Percentiles rank a stretch among this genome's conserved stretches.
Conservation (phyloP, 495 filamentous ascomycete species). For the Clohesyomyces aquaticus region DNA sequence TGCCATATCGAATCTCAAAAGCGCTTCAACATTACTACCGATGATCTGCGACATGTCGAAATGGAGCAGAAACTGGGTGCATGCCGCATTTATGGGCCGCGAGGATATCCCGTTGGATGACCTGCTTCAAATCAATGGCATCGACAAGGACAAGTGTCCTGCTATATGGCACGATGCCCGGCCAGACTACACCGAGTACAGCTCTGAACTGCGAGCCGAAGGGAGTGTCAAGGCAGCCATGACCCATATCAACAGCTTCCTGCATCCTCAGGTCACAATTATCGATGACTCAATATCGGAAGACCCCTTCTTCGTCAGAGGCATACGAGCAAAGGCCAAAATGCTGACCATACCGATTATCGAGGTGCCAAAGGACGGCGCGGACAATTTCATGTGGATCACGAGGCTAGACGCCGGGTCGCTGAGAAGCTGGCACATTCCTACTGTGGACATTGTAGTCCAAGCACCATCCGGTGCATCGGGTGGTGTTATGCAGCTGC, state of each 20-base stretch:
- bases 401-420: slow-evolving; percentile 72
- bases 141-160: slow-evolving; percentile 55
- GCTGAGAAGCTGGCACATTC: slow-evolving; percentile 73
- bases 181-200: slow-evolving; percentile 55
- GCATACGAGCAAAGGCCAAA: slow-evolving; percentile 53
- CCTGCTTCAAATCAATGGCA: slow-evolving; percentile 59
- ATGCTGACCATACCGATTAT: slow-evolving; percentile 59
- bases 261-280: slow-evolving; percentile 63
- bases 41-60: slow-evolving; percentile 64
- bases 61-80: slow-evolving; percentile 60
- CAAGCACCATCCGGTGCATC: slow-evolving; percentile 69
- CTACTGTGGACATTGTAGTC: slow-evolving; percentile 75
- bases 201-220: slow-evolving; percentile 56
- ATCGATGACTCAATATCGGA: slow-evolving; percentile 56
- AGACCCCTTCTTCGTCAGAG: slow-evolving; percentile 59
- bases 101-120: slow-evolving; percentile 58
- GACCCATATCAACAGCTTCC: slow-evolving; percentile 55
- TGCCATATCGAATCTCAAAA: slow-evolving; percentile 60
- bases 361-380: slow-evolving; percentile 63
- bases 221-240: slow-evolving; percentile 44
- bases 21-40: slow-evolving; percentile 59
- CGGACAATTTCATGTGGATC: slow-evolving; percentile 72
- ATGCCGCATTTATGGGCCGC: slow-evolving; percentile 61
- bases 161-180: slow-evolving; percentile 65
- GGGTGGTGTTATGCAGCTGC: slow-evolving; percentile 71